Evolutionary conservation across 106 monocot genomes (phyloP).

Genomic region (Posidonia australis): DNA sequence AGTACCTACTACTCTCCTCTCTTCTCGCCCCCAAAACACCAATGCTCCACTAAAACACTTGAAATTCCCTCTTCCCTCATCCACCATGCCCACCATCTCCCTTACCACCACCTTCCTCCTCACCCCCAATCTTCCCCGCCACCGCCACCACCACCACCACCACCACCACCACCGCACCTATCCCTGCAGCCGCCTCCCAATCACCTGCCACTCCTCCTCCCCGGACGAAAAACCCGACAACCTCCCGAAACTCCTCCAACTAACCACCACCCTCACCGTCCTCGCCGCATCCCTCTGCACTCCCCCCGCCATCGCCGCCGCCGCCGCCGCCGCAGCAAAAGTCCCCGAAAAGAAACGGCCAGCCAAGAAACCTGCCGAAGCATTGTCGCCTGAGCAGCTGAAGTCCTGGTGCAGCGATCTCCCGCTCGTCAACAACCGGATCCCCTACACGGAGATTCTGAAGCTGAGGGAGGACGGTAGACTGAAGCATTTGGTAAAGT

Average conservation of each 20-base stretch:
- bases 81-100: constrained; percentile 5
- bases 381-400: constrained; percentile 52
- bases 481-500: constrained; percentile 67
- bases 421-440: constrained; percentile 44
- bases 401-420: constrained; percentile 49
- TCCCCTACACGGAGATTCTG: constrained; percentile 61
- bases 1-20: too few species aligned
- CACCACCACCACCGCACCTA: not conserved
- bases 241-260: not conserved
- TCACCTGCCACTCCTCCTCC: not conserved
- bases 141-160: not conserved
- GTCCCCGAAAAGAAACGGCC: constrained; percentile 34
- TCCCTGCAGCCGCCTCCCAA: not conserved
- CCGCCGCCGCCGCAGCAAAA: constrained; percentile 28
- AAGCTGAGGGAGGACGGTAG: constrained; percentile 29
- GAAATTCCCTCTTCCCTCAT: too few species aligned
- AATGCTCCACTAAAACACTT: not conserved
- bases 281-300: constrained; percentile 47
- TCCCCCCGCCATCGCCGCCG: constrained; percentile 29
- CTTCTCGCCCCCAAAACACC: too few species aligned
- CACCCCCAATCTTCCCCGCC: not conserved
- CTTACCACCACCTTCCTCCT: constrained; percentile 9
- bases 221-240: too few species aligned
- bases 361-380: constrained; percentile 26
- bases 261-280: constrained; percentile 3